These are phyloP conservation scores for Daldinia eschscholtzii DNA, from an alignment of 2,329 filamentous ascomycete species.

Conservation along the genomic window DNA sequence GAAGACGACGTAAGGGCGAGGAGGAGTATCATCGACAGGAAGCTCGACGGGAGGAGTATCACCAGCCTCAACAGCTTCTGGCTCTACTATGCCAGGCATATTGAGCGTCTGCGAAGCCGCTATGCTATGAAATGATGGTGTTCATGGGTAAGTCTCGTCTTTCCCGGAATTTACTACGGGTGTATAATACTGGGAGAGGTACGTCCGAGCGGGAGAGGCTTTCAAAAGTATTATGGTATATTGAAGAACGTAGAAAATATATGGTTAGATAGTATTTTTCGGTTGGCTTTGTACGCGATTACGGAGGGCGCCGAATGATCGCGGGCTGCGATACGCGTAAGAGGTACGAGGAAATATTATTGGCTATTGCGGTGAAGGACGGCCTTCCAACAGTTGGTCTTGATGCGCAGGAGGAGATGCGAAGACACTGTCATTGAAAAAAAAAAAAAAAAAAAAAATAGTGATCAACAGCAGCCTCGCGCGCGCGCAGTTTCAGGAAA, in stretches of 20 bases:
- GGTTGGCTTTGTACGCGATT: constrained; percentile 8
- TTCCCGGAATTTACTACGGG: not conserved
- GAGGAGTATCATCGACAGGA: constrained; percentile 52
- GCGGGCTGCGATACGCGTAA: constrained; percentile 1
- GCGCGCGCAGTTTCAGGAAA: constrained; percentile 13
- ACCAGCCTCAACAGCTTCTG: constrained; percentile 46
- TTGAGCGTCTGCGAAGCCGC: constrained; percentile 46
- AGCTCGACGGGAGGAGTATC: constrained; percentile 49
- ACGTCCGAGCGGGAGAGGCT: not conserved
- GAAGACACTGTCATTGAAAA: not conserved
- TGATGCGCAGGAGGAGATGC: not conserved
- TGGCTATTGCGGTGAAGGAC: not conserved
- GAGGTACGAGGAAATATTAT: not conserved
- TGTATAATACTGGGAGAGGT: not conserved
- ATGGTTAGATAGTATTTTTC: not conserved
- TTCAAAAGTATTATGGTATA: not conserved
- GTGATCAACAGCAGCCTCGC: constrained; percentile 1
- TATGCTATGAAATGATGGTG: constrained; percentile 36
- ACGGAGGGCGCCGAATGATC: not conserved
- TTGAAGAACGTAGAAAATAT: not conserved
- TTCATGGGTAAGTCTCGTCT: constrained; percentile 40
- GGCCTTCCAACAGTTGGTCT: not conserved
- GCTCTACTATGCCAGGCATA: constrained; percentile 52
- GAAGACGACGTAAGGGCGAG: constrained; percentile 67
- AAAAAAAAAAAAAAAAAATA: not conserved